Percentiles rank a stretch among this genome's conserved stretches.
phyloP scores from a whole-genome alignment of 164 flowering plant genomes.

The Tetracentron sinense region DNA sequence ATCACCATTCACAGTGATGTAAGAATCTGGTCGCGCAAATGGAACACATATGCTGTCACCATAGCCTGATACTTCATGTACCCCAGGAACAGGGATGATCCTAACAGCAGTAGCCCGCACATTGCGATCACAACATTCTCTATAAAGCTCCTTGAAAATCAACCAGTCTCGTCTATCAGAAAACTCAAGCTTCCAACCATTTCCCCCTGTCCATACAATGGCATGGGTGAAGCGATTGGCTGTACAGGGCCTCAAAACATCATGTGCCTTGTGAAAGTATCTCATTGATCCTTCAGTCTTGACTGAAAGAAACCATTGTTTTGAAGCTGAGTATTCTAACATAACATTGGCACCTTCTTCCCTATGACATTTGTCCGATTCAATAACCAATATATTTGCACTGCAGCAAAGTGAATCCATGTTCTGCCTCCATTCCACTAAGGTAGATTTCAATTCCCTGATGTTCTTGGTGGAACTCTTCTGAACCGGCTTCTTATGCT shows the following conservation, averaged over 20 bases:
- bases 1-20: conserved; percentile 47
- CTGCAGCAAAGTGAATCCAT: conserved; percentile 39
- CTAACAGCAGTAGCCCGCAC: conserved; percentile 27
- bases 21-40: conserved; percentile 53
- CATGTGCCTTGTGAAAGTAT: conserved; percentile 44
- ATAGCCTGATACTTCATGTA: conserved; percentile 45
- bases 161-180: conserved; percentile 61
- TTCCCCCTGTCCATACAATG: conserved; percentile 55
- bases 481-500: conserved; percentile 30
- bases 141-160: conserved; percentile 68
- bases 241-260: conserved; percentile 53
- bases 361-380: conserved; percentile 65
- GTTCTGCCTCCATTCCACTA: conserved; percentile 23
- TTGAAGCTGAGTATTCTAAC: conserved; percentile 43
- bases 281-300: conserved; percentile 43
- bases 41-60: conserved; percentile 19
- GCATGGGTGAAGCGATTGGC: conserved; percentile 64
- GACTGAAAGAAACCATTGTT: conserved; percentile 57
- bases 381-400: conserved; percentile 58
- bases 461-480: conserved; percentile 14
- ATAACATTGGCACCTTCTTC: conserved; percentile 49
- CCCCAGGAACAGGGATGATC: conserved; percentile 78
- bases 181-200: conserved; percentile 84
- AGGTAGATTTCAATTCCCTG: conserved; percentile 26
- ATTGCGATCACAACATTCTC: conserved; percentile 65